A percentile compares a stretch with the other conserved stretches of the same genome.
Evolutionary conservation across 805 yeast species (phyloP).

Genomic region (Hagleromyces aurorensis): DNA sequence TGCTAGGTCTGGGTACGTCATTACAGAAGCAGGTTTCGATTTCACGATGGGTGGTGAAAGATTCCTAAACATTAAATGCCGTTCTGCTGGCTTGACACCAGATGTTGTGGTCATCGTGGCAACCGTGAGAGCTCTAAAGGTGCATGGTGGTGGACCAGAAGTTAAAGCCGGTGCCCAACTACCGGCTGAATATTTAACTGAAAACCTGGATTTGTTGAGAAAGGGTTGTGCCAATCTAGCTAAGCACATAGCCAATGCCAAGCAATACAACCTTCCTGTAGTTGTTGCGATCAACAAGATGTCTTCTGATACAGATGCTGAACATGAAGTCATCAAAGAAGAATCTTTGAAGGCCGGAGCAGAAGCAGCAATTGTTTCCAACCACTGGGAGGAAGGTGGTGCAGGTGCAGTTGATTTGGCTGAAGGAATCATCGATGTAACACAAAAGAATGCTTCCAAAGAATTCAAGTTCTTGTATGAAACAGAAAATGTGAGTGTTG

Average conservation of each 20-base stretch:
- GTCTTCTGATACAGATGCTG: conserved; percentile 62
- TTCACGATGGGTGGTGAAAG: conserved; percentile 92
- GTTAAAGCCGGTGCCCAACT: conserved; percentile 79
- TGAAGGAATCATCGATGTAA: conserved; percentile 56
- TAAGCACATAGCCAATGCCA: conserved; percentile 70
- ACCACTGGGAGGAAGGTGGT: conserved; percentile 88
- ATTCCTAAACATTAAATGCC: conserved; percentile 73
- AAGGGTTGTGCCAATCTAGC: conserved; percentile 69
- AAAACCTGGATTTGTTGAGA: conserved; percentile 59
- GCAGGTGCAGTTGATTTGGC: conserved; percentile 71
- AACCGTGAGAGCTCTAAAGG: conserved; percentile 74
- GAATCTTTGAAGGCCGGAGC: conserved; percentile 75
- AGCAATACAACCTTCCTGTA: conserved; percentile 65
- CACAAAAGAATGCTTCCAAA: conserved; percentile 36
- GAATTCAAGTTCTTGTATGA: conserved; percentile 52
- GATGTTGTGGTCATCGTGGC: conserved; percentile 77
- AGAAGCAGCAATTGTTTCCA: conserved; percentile 65
- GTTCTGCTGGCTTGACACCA: conserved; percentile 72
- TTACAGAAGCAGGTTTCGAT: conserved; percentile 85
- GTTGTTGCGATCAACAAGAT: conserved; percentile 78
- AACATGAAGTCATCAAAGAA: conserved; percentile 59
- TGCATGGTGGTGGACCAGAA: conserved; percentile 86
- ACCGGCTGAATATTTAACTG: conserved; percentile 64
- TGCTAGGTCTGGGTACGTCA: conserved; percentile 62
- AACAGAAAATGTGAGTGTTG: conserved; percentile 47